phyloP scores from a whole-genome alignment of 2,329 filamentous ascomycete species.

The Coniella lustricola region DNA sequence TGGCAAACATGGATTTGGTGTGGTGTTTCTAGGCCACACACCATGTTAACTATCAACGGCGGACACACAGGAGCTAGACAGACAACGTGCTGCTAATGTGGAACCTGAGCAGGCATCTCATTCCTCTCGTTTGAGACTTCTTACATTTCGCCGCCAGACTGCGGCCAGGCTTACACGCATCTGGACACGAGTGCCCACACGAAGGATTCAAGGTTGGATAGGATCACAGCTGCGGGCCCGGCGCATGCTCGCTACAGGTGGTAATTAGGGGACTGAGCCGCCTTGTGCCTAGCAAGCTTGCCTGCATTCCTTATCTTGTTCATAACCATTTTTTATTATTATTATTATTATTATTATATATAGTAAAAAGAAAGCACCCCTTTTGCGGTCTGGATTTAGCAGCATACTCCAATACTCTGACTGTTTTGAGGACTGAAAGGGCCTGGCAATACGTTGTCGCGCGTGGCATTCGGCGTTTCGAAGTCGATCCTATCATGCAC shows the following conservation, averaged over 20 bases:
- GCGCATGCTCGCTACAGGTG: neutral
- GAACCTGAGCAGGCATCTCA: neutral
- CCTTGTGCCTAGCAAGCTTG: neutral
- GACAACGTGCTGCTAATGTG: slow-evolving; percentile 2
- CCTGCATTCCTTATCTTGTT: no score
- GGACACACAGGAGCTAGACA: neutral
- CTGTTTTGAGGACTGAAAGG: neutral
- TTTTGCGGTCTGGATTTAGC: no score
- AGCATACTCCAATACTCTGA: no score
- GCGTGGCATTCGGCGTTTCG: slow-evolving; percentile 1
- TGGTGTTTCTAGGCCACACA: neutral
- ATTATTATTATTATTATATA: no score
- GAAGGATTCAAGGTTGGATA: slow-evolving; percentile 6
- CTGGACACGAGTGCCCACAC: neutral
- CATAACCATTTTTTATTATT: no score
- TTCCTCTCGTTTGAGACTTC: slow-evolving; percentile 1
- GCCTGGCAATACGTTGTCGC: neutral
- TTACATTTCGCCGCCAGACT: slow-evolving; percentile 1
- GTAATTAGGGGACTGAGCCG: neutral
- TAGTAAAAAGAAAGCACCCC: no score
- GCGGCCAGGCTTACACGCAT: slow-evolving; percentile 5
- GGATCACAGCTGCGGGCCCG: neutral
- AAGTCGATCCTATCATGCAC: slow-evolving; percentile 1
- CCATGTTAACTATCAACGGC: neutral
- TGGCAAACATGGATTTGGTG: neutral